Percentiles rank a stretch among this genome's conserved stretches.
phyloP scores from a whole-genome alignment of 495 filamentous ascomycete species.

The Podospora bellae-mahoneyi region DNA sequence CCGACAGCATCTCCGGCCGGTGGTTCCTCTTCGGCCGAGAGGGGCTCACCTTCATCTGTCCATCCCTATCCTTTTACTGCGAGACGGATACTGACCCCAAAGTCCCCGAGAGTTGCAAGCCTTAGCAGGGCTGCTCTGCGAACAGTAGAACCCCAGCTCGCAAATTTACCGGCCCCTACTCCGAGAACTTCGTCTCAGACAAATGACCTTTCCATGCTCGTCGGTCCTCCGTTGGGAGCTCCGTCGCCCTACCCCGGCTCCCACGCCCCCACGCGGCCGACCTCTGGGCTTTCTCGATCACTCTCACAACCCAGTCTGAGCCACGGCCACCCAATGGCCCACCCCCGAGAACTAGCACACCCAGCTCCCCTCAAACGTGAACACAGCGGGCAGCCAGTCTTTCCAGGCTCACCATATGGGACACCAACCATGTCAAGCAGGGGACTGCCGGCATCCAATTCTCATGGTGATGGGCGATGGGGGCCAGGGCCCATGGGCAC shows the following conservation, averaged over 20 bases:
- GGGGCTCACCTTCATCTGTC: conserved; percentile 41
- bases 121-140: conserved; percentile 44
- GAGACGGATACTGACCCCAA: conserved; percentile 61
- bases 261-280: conserved; percentile 29
- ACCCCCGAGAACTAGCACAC: conserved; percentile 29
- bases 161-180: conserved; percentile 37
- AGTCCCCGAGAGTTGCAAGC: conserved; percentile 55
- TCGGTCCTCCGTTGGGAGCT: conserved; percentile 36
- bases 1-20: conserved; percentile 30
- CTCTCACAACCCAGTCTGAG: conserved; percentile 40
- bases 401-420: conserved; percentile 29
- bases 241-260: conserved; percentile 30
- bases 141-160: conserved; percentile 44
- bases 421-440: conserved; percentile 22
- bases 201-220: conserved; percentile 30
- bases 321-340: conserved; percentile 27
- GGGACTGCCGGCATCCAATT: conserved; percentile 22
- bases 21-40: conserved; percentile 32
- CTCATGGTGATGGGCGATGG: conserved; percentile 38
- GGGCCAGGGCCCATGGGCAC: conserved; percentile 18
- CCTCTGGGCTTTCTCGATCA: conserved; percentile 36
- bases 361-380: conserved; percentile 20
- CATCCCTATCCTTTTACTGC: conserved; percentile 37
- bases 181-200: conserved; percentile 23
- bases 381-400: conserved; percentile 25